Conservation (phyloP, 2,329 filamentous ascomycete species). For the Lizonia empirigonia region DNA sequence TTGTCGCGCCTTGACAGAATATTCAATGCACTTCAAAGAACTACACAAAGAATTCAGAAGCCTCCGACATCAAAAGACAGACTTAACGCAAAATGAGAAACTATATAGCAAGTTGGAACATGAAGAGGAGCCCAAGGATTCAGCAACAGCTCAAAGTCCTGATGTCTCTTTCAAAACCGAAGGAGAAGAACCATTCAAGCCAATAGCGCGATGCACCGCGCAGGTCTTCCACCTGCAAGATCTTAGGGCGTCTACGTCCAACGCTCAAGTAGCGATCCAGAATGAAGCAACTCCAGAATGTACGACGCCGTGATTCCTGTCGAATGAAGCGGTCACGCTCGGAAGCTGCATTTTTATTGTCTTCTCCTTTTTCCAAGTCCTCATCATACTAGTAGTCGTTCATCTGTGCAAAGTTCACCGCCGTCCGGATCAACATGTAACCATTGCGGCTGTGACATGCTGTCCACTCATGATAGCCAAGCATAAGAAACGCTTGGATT, state of each 20-base stretch:
- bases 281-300: slow-evolving; percentile 77
- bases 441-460: slow-evolving; percentile 66
- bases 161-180: slow-evolving; percentile 4
- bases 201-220: too few relatives aligned
- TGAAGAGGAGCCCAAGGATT: slow-evolving; percentile 21
- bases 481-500: slow-evolving; percentile 71
- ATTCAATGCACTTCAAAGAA: slow-evolving; percentile 23
- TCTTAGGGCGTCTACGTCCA: slow-evolving; percentile 65
- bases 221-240: slow-evolving; percentile 64
- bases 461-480: slow-evolving; percentile 74
- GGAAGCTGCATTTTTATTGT: slow-evolving; percentile 16
- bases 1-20: slow-evolving; percentile 29
- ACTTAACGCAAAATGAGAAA: slow-evolving; percentile 13
- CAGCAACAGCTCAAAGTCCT: not conserved
- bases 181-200: slow-evolving; percentile 3
- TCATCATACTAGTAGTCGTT: slow-evolving; percentile 39
- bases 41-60: slow-evolving; percentile 30
- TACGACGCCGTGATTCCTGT: slow-evolving; percentile 69
- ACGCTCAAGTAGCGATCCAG: slow-evolving; percentile 72
- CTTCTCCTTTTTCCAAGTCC: slow-evolving; percentile 33
- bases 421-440: slow-evolving; percentile 68
- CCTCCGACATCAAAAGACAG: slow-evolving; percentile 1
- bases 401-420: slow-evolving; percentile 62
- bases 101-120: slow-evolving; percentile 22
- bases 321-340: slow-evolving; percentile 57